These are phyloP conservation scores for Penicillium decumbens DNA, from an alignment of 2,329 filamentous ascomycete species.

Conservation along the genomic window DNA sequence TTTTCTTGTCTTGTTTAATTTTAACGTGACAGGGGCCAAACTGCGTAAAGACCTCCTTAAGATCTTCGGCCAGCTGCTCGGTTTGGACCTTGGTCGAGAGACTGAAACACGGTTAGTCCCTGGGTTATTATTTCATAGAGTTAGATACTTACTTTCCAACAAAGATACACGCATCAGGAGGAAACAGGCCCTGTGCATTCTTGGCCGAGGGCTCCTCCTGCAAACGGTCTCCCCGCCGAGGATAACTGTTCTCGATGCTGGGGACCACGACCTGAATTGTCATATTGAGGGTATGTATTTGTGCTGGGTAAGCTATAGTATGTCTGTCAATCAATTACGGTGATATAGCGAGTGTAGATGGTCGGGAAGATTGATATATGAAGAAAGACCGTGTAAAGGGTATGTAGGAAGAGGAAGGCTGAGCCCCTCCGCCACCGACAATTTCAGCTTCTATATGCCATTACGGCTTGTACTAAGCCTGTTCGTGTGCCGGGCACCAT, in stretches of 20 bases:
- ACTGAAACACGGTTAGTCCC: constrained; percentile 19
- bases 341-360: neutral
- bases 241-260: constrained; percentile 3
- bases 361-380: constrained; percentile 3
- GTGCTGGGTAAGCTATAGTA: neutral
- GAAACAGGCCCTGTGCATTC: constrained; percentile 37
- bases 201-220: constrained; percentile 24
- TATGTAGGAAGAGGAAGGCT: neutral
- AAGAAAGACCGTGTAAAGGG: neutral
- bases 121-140: neutral
- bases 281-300: constrained; percentile 2
- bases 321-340: neutral
- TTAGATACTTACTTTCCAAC: constrained; percentile 35
- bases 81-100: constrained; percentile 23
- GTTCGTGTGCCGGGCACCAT: neutral
- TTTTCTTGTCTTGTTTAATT: constrained; percentile 32
- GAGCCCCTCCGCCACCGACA: neutral
- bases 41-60: constrained; percentile 28
- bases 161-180: constrained; percentile 37
- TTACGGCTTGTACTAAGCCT: constrained; percentile 1
- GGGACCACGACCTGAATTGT: constrained; percentile 1
- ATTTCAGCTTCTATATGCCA: neutral
- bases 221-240: constrained; percentile 27
- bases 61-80: constrained; percentile 28
- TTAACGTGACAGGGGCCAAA: constrained; percentile 37